A percentile compares a stretch with the other conserved stretches of the same genome.
Conservation (phyloP, 768 basidiomycete species). For the Naematelia encephala region DNA sequence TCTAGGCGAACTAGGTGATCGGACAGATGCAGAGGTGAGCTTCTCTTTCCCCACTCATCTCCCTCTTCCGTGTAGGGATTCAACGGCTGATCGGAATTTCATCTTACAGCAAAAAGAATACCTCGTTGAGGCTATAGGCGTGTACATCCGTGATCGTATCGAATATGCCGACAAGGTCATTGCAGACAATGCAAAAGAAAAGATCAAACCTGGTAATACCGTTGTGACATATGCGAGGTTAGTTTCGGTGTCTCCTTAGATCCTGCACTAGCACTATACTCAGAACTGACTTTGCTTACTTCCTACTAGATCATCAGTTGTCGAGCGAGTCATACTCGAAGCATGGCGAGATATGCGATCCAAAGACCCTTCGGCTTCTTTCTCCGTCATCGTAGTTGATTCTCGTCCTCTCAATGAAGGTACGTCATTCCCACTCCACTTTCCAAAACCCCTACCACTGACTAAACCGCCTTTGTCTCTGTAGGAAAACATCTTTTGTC, state of each 20-base stretch:
- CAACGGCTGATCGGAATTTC: constrained; percentile 4
- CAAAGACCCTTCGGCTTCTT: constrained; percentile 61
- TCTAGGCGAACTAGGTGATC: constrained; percentile 68
- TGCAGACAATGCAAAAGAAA: constrained; percentile 77
- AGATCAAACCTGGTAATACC: constrained; percentile 91
- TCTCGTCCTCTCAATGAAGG: constrained; percentile 94
- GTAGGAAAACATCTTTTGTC: constrained; percentile 77
- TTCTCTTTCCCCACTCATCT: constrained; percentile 5
- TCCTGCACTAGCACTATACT: not conserved
- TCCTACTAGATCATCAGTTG: constrained; percentile 76
- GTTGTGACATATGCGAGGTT: constrained; percentile 91
- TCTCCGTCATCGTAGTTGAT: constrained; percentile 90
- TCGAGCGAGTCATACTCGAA: constrained; percentile 79
- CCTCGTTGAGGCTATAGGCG: constrained; percentile 79
- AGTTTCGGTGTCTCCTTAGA: constrained; percentile 13
- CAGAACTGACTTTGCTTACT: not conserved
- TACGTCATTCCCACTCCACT: constrained; percentile 21
- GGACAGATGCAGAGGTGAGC: constrained; percentile 80
- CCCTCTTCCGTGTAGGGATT: constrained; percentile 6
- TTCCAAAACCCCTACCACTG: too few species aligned
- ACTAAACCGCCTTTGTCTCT: not conserved
- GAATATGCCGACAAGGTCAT: constrained; percentile 91
- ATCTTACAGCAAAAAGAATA: constrained; percentile 89
- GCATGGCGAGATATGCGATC: constrained; percentile 55
- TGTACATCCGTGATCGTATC: constrained; percentile 90